Evolutionary conservation across 2,329 filamentous ascomycete genomes (phyloP).

Genomic region (Neofusicoccum sp.): DNA sequence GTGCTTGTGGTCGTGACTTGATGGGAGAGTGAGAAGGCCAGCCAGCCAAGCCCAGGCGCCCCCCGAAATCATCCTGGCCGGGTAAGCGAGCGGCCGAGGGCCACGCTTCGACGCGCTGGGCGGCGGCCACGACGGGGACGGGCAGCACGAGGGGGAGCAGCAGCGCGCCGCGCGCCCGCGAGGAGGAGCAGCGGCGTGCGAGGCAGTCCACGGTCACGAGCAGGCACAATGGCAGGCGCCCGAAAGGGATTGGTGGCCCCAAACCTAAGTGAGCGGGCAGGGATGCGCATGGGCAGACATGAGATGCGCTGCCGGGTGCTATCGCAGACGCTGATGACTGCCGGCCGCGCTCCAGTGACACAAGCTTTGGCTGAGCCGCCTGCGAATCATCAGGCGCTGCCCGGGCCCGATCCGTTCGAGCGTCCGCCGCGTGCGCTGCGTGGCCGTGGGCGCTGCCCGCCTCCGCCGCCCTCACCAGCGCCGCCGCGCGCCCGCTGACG

Average conservation of each 20-base stretch:
- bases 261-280: slow-evolving; percentile 17
- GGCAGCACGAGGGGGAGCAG: not conserved
- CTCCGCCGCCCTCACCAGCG: not conserved
- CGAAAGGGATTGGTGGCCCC: slow-evolving; percentile 19
- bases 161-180: slow-evolving; percentile 1
- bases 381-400: not conserved
- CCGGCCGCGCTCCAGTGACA: slow-evolving; percentile 3
- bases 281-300: slow-evolving; percentile 17
- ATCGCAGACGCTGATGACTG: slow-evolving; percentile 8
- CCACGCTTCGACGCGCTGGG: not conserved
- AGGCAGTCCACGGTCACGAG: slow-evolving; percentile 18
- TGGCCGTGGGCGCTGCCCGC: too few species aligned
- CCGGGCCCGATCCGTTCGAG: too few species aligned
- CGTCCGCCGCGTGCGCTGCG: too few species aligned
- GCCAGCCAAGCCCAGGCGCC: not conserved
- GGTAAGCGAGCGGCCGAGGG: slow-evolving; percentile 14
- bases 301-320: slow-evolving; percentile 7
- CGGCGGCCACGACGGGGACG: not conserved
- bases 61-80: slow-evolving; percentile 2
- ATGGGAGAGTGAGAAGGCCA: slow-evolving; percentile 18
- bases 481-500: not conserved
- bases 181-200: slow-evolving; percentile 9
- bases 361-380: not conserved
- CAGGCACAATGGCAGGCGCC: slow-evolving; percentile 18
- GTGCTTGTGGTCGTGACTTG: slow-evolving; percentile 16